Percentiles rank a stretch among this genome's conserved stretches.
Conservation (phyloP, 306 rosid species). For the Prunus kanzakura region DNA sequence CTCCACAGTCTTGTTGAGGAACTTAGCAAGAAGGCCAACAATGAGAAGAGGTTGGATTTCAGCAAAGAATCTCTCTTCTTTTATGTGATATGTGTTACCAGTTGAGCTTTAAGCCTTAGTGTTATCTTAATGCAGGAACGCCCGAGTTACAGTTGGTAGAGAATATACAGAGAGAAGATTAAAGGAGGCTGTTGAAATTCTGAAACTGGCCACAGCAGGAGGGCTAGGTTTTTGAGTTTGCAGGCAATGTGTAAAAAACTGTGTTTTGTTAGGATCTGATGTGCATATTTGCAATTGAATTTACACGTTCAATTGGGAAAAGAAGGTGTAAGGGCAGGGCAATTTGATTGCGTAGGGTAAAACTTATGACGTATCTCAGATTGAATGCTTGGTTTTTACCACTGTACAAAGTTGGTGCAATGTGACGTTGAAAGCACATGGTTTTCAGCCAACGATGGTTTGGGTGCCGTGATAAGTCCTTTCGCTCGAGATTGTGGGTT, state of each 20-base stretch:
- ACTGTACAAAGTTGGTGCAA: not conserved
- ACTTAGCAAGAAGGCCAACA: conserved; percentile 46
- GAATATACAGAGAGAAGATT: conserved; percentile 61
- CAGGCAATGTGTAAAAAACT: not conserved
- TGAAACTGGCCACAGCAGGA: conserved; percentile 40
- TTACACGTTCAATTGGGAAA: conserved; percentile 11
- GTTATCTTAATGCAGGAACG: conserved; percentile 47
- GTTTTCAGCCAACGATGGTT: too few species aligned
- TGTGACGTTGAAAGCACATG: not conserved
- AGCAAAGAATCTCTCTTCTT: not conserved
- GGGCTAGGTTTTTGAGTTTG: not conserved
- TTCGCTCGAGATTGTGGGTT: too few species aligned
- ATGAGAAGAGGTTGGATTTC: conserved; percentile 60
- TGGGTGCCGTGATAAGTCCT: too few species aligned
- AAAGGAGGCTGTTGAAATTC: conserved; percentile 65
- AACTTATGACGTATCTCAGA: not conserved
- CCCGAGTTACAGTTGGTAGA: conserved; percentile 36
- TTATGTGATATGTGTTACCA: not conserved
- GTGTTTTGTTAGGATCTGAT: not conserved
- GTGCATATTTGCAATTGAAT: conserved; percentile 5
- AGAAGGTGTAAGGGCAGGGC: not conserved
- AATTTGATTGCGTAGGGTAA: not conserved
- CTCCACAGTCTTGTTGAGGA: conserved; percentile 70
- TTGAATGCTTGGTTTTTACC: not conserved
- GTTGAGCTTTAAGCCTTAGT: not conserved